These are phyloP conservation scores for Papiliotrema flavescens DNA, from an alignment of 1,284 basidiomycete species.

Conservation along the genomic window DNA sequence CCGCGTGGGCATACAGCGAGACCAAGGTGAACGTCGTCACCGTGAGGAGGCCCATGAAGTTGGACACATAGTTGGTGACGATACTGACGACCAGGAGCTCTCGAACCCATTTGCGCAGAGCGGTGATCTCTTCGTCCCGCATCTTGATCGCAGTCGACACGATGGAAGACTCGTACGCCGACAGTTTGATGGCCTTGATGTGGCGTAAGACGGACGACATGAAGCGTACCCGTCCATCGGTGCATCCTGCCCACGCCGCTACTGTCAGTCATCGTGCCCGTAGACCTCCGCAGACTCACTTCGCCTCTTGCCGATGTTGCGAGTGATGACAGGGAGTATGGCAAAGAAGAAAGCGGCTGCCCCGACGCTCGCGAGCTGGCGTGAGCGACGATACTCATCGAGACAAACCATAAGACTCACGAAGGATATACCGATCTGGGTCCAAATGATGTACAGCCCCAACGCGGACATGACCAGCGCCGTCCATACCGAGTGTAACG, in stretches of 20 bases:
- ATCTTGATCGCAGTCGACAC: conserved; percentile 2
- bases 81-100: conserved; percentile 12
- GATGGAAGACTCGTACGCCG: conserved; percentile 16
- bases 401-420: conserved; percentile 6
- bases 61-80: conserved; percentile 14
- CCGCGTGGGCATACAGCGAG: conserved; percentile 6
- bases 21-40: conserved; percentile 16
- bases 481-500: conserved; percentile 12
- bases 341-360: conserved; percentile 16
- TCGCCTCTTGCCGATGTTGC: conserved; percentile 5
- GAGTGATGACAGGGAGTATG: conserved; percentile 8
- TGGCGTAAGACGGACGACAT: conserved; percentile 19
- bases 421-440: conserved; percentile 19
- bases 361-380: conserved; percentile 9
- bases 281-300: too few species aligned
- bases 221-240: conserved; percentile 19
- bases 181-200: conserved; percentile 24
- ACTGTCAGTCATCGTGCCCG: not conserved
- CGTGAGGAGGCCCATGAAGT: conserved; percentile 14
- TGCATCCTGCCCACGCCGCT: conserved; percentile 12
- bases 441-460: conserved; percentile 20
- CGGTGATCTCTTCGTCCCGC: conserved; percentile 9
- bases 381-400: not conserved
- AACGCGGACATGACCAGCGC: conserved; percentile 14
- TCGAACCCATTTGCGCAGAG: conserved; percentile 5